Base-by-base conservation (phyloP, 2,329 filamentous ascomycete species). In the Domatiomyces catenatus region DNA sequence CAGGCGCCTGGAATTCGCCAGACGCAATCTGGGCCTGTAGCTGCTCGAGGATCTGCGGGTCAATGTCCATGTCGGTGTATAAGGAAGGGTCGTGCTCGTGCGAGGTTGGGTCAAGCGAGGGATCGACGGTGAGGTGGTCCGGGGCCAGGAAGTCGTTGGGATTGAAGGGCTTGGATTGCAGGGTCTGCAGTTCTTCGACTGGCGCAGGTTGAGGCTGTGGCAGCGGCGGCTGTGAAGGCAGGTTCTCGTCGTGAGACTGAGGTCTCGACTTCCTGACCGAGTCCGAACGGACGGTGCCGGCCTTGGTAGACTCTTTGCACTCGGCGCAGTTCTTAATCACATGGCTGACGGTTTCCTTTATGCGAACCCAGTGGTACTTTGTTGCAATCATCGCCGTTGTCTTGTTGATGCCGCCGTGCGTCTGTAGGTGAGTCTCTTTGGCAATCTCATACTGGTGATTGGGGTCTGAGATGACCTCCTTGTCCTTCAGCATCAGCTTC, bases 351-450 rank as follows among this genome's bases (percentile, higher is more conserved):
- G 90, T 96, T 68, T 95, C 89, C 66, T 96, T 98, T 71, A 96
- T 96, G 54, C 90, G 80, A 46, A 93, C 89, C 92, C 92, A 98
- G 69, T 96, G 92, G 64, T 90, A 95, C 62, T 83, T 84, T 64
- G 95, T 86, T 8, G 90, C 87, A 61, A 98, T 94, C 18, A 81
- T 84, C 18, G 90, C 89, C 1, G 90, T 96, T 0, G 90, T 96
- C 71, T 95, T 95, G 73, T 98, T 98, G 73, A 96, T 96, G 48
- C 92, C 92, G 5, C 84, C 87, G 63, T 98, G 92, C 43, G 82
- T 76, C 51, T 74, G 68, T 49, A 80, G 73, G 67, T 98, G 92
- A 39, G 89, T 76, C 52, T 76, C 73, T 45, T 84, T 75, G 10
- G 89, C 86, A 60, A 96, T 92, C 53, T 92, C 86, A 66, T 93